Evolutionary conservation across 129 eudicot genomes (phyloP), one percentile per base, ranked within the genome.

Genomic region (Scalesia atractyloides): DNA sequence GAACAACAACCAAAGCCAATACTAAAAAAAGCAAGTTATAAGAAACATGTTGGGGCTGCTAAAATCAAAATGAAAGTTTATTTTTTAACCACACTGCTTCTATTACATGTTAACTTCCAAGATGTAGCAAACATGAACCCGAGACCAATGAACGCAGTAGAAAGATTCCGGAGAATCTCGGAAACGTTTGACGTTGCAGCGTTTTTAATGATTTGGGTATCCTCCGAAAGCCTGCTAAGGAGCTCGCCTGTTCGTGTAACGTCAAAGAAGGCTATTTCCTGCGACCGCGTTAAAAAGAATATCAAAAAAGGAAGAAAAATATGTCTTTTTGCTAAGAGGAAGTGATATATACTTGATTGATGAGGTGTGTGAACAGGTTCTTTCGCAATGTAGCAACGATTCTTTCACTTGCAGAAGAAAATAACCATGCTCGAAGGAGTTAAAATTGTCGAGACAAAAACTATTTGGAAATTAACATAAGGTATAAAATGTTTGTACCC

Each of bases 111-210:
- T 74, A 93, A 70, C 82, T 93, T 93, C 98, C 98, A 93, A 41
- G 98, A 93, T 51, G 98, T 85, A 39, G 92, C 73, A 79, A 93
- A 85, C 98, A 93, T 92, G 78, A 92, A 92, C 26, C 90, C 96
- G 64, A 92, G 85, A 46, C 97, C 96, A 66, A 92, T 89, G 74
- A 84, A 79, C 41, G 82, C 82, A 64, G 82, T 78, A 5, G 82
- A 78, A 78, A 78, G 73, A 71, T 78, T 78, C 52, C 77, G 64
- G 13, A 64, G 72, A 52, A 78, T 78, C 77, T 78, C 82, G 33
- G 82, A 70, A 70, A 78, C 77, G 26, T 78, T 78, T 70, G 82
- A 62, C 37, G 82, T 78, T 62, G 82, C 82, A 78, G 82, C 82
- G 49, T 82, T 88, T 67, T 89, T 89, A 43, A 89, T 89, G 60